These are phyloP conservation scores for Xylaria sp. DNA, from an alignment of 2,329 filamentous ascomycete genomes.

Conservation along the genomic window DNA sequence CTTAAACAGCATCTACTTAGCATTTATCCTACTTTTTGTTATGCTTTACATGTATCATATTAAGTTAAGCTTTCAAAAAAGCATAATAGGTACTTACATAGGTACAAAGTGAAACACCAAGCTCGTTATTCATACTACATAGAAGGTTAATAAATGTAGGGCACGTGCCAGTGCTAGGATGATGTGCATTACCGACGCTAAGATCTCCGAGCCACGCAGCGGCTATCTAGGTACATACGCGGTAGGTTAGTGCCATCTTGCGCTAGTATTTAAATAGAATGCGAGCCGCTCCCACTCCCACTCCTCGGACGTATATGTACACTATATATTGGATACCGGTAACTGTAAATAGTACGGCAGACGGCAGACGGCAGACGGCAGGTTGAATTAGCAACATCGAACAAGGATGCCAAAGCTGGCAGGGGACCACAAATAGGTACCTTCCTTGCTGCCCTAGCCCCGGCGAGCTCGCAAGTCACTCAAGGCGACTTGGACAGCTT, in stretches of 20 bases:
- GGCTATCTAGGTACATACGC: slow-evolving; percentile 19
- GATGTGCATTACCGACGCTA: slow-evolving; percentile 39
- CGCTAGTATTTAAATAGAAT: slow-evolving; percentile 14
- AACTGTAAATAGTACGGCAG: too few relatives aligned
- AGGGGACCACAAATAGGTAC: too few relatives aligned
- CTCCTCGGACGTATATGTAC: background rate
- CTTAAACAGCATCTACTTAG: background rate
- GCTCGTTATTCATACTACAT: background rate
- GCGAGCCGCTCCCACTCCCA: background rate
- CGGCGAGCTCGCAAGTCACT: too few relatives aligned
- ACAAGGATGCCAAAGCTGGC: background rate
- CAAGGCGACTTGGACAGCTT: too few relatives aligned
- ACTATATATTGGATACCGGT: background rate
- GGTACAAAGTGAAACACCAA: slow-evolving; percentile 18
- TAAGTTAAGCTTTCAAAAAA: slow-evolving; percentile 3
- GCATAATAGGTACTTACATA: too few relatives aligned
- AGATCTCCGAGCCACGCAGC: slow-evolving; percentile 32
- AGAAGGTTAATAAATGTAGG: slow-evolving; percentile 9
- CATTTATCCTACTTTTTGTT: too few relatives aligned
- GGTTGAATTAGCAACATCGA: background rate
- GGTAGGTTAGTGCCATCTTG: slow-evolving; percentile 6
- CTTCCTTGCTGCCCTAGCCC: too few relatives aligned
- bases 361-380: background rate
- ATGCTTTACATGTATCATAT: too few relatives aligned
- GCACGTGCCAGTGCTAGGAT: slow-evolving; percentile 36